Evolutionary conservation across 495 filamentous ascomycete genomes (phyloP).

Genomic region (Lepraria neglecta): DNA sequence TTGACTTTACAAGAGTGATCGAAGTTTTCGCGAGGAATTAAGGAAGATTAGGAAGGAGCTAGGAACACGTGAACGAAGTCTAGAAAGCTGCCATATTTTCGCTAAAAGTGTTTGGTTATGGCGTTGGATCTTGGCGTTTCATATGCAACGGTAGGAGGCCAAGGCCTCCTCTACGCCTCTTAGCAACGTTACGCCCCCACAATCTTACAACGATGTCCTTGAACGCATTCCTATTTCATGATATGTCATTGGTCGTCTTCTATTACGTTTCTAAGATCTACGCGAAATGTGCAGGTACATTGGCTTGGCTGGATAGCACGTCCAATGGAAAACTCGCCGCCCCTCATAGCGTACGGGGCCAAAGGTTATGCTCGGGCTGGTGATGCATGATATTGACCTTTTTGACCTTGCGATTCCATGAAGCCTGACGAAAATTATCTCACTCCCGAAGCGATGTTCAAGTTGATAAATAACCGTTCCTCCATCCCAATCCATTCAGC

Average conservation of each 20-base stretch:
- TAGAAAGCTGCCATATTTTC: background rate
- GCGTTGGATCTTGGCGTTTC: background rate
- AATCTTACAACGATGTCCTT: background rate
- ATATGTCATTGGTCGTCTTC: background rate
- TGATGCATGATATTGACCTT: background rate
- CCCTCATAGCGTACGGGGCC: background rate
- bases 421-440: too few relatives aligned
- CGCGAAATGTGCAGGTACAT: background rate
- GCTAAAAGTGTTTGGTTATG: background rate
- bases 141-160: background rate
- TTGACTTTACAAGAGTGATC: background rate
- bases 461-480: too few relatives aligned
- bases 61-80: background rate
- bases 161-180: background rate
- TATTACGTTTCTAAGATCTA: background rate
- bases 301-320: background rate
- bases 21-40: background rate
- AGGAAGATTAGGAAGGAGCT: background rate
- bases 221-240: background rate
- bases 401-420: background rate
- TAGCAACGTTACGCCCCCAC: conserved; percentile 5
- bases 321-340: background rate
- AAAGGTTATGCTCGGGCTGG: background rate
- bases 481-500: too few relatives aligned
- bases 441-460: too few relatives aligned